Evolutionary conservation across 495 filamentous ascomycete genomes (phyloP), one percentile per base, ranked within the genome.

Genomic region (Aspergillus bridgeri): DNA sequence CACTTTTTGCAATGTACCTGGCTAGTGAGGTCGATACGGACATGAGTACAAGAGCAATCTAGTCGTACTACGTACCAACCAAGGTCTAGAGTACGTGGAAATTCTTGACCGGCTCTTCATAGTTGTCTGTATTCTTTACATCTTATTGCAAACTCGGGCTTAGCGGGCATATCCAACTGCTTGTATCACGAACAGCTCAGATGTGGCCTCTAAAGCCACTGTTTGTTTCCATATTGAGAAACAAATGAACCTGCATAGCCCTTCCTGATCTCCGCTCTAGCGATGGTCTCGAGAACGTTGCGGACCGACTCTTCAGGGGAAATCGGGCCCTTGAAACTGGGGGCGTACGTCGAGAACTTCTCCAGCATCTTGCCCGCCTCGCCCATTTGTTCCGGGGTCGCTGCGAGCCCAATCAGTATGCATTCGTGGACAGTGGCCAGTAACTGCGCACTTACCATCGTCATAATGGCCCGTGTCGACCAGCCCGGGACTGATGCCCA

Each of bases 161-260:
- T 29, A 6, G 3, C 11, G 27, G 2, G 27, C 27, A 7, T 3
- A 7, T 3, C 27, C 6, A 7, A 9, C 27, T 29, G 6, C 27
- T n/a, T n/a, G 11, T 29, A 29, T 9, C 27, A 29, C 11, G 11
- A 29, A 15, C 9, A 38, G 33, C 7, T 15, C 33, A 15, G 33
- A 15, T 15, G 3, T 4, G 33, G 3, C 33, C 13, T 38, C 11
- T 44, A 53, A 15, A 53, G 21, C 51, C 51, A 81, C 51, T 73
- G 63, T 65, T 79, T 81, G 50, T 77, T 80, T 4, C 80, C 79
- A 59, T 66, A 59, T 24, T 84, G 81, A 7, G 79, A 81, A 3
- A 84, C 33, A 54, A 79, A 79, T 3, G 66, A 60, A 1, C 82
- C 82, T 3, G 67, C 77, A 56, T 76, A 53, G 5, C 51, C 77